Base-by-base conservation (phyloP, 1,139 yeast species). In the Sugiyamaella neomexicana region DNA sequence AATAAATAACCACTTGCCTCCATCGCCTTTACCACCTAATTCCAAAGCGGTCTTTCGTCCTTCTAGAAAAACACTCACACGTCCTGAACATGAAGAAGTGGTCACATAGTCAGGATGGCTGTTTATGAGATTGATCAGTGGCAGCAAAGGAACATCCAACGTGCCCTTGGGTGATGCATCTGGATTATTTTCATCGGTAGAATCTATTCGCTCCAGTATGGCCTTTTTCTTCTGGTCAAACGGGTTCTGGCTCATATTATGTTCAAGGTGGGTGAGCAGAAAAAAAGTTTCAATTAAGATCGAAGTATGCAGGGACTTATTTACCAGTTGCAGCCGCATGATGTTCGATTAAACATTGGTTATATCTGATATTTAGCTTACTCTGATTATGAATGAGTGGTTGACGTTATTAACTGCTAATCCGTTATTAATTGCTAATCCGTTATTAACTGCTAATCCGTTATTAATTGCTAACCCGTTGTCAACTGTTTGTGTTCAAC, bases 151-250 rank as follows among this genome's bases (percentile, higher is more conserved):
- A 51, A 72, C 81, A 70, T 89, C 97, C 13, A 89, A 83, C 1
- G 89, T 78, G 1, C 96, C 96, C 63, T 89, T 89, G 13, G 97
- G 96, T 0, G 95, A 86, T 1, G 84, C 77, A 68, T 88, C 96
- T 7, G 81, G 83, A 15, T 73, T 71, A 1, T 70, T 72, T 0
- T 70, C 75, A 25, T 72, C 68, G 12, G 78, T 79, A 2, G 73
- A 68, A 1, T 70, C 69, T 8, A 86, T 83, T 53, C 81, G 86
- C 16, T 68, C 63, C n/a, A 86, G 68, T n/a, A 87, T 80, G 34
- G 76, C 70, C 25, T 62, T 62, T 63, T 86, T 87, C 72, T 86
- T 86, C 68, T 85, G 91, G 55, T 81, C 83, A 69, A 87, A 86
- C 13, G 55, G 34, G 27, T 50, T 44, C 37, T 50, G 54, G 20